These are phyloP conservation scores for Neoascochyta sp. DNA, from an alignment of 2,329 filamentous ascomycete genomes.

Conservation along the genomic window DNA sequence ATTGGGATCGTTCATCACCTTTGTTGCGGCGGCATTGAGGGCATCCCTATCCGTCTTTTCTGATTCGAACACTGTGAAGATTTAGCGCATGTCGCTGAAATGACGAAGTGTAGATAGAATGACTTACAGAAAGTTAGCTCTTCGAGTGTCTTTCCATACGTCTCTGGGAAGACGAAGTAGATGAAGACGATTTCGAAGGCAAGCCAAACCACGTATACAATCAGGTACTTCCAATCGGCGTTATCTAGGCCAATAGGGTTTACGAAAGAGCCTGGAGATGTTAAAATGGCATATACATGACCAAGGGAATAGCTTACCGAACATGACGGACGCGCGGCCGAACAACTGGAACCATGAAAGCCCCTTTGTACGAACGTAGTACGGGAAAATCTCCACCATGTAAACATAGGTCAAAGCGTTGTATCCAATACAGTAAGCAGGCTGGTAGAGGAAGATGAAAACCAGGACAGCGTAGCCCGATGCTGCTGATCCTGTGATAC, in stretches of 20 bases:
- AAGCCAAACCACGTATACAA: conserved; percentile 52
- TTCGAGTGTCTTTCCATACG: conserved; percentile 32
- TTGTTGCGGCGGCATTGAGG: conserved; percentile 19
- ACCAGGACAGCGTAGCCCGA: conserved; percentile 46
- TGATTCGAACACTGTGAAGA: conserved; percentile 23
- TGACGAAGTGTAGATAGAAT: not conserved
- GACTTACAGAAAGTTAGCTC: conserved; percentile 30
- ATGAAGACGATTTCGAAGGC: conserved; percentile 35
- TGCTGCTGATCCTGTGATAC: conserved; percentile 34
- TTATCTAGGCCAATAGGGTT: conserved; percentile 62
- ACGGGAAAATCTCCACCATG: conserved; percentile 50
- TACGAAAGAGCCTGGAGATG: conserved; percentile 48
- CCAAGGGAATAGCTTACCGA: conserved; percentile 33
- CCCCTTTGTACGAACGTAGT: conserved; percentile 50
- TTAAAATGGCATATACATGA: not conserved
- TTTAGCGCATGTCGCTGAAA: conserved; percentile 4
- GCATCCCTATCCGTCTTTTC: conserved; percentile 21
- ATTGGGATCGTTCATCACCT: conserved; percentile 17
- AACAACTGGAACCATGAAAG: conserved; percentile 58
- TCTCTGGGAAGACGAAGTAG: conserved; percentile 36
- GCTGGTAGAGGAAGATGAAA: conserved; percentile 51
- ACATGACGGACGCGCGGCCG: conserved; percentile 58
- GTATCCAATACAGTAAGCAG: conserved; percentile 56
- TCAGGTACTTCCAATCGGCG: conserved; percentile 59
- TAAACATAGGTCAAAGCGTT: conserved; percentile 57